These are phyloP conservation scores for Massarina eburnea DNA, from an alignment of 2,329 filamentous ascomycete genomes.

Conservation along the genomic window DNA sequence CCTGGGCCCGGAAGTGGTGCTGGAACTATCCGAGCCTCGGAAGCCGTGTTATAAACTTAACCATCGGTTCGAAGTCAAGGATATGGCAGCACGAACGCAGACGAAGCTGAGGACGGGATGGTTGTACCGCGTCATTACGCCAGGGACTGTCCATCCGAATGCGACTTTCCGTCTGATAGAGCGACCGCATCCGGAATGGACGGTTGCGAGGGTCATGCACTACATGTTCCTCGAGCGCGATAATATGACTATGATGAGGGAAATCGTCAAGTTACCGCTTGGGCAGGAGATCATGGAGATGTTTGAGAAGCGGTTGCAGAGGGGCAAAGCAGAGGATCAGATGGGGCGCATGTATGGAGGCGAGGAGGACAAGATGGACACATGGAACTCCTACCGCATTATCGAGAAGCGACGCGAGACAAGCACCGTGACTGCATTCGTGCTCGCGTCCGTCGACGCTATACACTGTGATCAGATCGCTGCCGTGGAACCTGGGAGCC, in stretches of 20 bases:
- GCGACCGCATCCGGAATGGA: slow-evolving; percentile 61
- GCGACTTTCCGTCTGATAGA: slow-evolving; percentile 60
- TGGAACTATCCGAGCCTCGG: slow-evolving; percentile 63
- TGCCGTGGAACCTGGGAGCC: slow-evolving; percentile 51
- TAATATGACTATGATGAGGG: slow-evolving; percentile 51
- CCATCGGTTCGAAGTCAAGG: slow-evolving; percentile 64
- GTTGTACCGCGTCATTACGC: slow-evolving; percentile 64
- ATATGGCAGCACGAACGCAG: slow-evolving; percentile 62
- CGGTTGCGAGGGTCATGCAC: slow-evolving; percentile 63
- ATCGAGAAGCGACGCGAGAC: slow-evolving; percentile 57
- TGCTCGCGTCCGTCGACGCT: slow-evolving; percentile 51
- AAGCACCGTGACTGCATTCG: slow-evolving; percentile 53
- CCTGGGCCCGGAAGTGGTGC: slow-evolving; percentile 51
- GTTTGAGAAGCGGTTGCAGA: slow-evolving; percentile 57
- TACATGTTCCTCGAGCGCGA: slow-evolving; percentile 60
- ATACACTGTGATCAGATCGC: slow-evolving; percentile 34
- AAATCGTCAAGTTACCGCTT: slow-evolving; percentile 47
- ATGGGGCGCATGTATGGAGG: slow-evolving; percentile 29
- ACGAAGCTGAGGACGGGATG: slow-evolving; percentile 63
- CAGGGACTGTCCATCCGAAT: slow-evolving; percentile 58
- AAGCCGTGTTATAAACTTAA: slow-evolving; percentile 71
- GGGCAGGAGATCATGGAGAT: slow-evolving; percentile 53
- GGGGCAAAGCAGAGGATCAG: slow-evolving; percentile 40
- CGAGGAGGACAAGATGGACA: slow-evolving; percentile 30
- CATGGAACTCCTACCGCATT: slow-evolving; percentile 46